These are phyloP conservation scores for Aspergillus oerlinghausenensis DNA, from an alignment of 2,329 filamentous ascomycete genomes.

Conservation along the genomic window DNA sequence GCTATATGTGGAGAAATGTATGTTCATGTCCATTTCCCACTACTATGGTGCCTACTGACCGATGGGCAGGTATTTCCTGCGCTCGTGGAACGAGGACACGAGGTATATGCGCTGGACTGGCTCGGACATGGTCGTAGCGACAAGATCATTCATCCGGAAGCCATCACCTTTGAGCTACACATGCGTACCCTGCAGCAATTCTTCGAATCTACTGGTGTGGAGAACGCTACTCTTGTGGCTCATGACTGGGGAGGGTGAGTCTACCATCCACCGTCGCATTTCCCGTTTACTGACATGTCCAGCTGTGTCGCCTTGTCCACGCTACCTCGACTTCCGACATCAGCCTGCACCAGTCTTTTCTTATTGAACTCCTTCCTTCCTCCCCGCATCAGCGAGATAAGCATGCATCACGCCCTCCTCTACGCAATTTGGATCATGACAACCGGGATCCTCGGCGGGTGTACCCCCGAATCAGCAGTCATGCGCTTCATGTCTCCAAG, in stretches of 20 bases:
- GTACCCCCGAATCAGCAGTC: background rate
- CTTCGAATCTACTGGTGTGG: constrained; percentile 8
- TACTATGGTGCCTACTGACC: background rate
- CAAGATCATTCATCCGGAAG: constrained; percentile 2
- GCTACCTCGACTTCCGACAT: background rate
- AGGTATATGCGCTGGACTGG: constrained; percentile 11
- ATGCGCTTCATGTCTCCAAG: background rate
- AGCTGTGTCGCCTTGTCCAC: background rate
- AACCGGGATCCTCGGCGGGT: background rate
- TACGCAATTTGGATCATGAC: background rate
- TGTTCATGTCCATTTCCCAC: background rate
- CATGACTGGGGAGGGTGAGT: background rate
- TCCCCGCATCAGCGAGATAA: constrained; percentile 5
- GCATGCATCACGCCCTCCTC: constrained; percentile 1
- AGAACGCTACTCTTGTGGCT: background rate
- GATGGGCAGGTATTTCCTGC: background rate
- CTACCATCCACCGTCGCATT: background rate
- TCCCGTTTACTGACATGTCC: background rate
- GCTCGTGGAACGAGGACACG: constrained; percentile 6
- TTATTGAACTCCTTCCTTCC: constrained; percentile 14
- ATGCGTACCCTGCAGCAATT: constrained; percentile 9
- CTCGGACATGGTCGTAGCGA: constrained; percentile 14
- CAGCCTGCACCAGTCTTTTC: constrained; percentile 5
- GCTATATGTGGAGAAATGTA: constrained; percentile 14
- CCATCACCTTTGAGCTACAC: constrained; percentile 12